Evolutionary conservation across 2,329 filamentous ascomycete genomes (phyloP).

Genomic region (Aspergillus fijiensis): DNA sequence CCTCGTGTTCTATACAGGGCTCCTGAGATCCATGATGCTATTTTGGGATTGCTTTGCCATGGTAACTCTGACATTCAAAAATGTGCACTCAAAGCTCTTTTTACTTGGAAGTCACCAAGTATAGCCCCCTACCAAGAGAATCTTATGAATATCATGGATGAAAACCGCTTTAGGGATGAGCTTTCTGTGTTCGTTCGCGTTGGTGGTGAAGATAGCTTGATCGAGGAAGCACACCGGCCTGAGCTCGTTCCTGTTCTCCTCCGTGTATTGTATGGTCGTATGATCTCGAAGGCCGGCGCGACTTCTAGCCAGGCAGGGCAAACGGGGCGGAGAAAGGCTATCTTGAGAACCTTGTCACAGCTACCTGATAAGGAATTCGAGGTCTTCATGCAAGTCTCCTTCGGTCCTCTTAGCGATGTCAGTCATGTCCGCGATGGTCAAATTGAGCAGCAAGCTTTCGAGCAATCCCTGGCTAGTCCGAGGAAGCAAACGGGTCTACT

Average conservation of each 20-base stretch:
- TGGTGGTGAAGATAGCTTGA: slow-evolving; percentile 61
- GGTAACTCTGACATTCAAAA: slow-evolving; percentile 90
- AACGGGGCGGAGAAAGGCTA: slow-evolving; percentile 70
- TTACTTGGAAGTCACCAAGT: slow-evolving; percentile 82
- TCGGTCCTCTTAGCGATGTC: slow-evolving; percentile 66
- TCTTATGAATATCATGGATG: slow-evolving; percentile 81
- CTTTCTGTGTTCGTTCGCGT: slow-evolving; percentile 83
- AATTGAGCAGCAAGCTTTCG: slow-evolving; percentile 55
- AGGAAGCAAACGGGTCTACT: slow-evolving; percentile 88
- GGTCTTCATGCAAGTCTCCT: slow-evolving; percentile 79
- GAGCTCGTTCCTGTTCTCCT: slow-evolving; percentile 83
- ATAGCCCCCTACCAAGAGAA: slow-evolving; percentile 81
- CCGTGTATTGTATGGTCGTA: slow-evolving; percentile 81
- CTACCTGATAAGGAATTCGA: slow-evolving; percentile 72
- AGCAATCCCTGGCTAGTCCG: slow-evolving; percentile 59
- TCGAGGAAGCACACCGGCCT: slow-evolving; percentile 69
- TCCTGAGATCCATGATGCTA: slow-evolving; percentile 70
- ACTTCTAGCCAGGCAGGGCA: slow-evolving; percentile 77
- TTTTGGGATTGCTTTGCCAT: slow-evolving; percentile 76
- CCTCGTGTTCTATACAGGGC: slow-evolving; percentile 79
- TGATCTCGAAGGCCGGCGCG: slow-evolving; percentile 76
- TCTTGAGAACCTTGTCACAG: slow-evolving; percentile 75
- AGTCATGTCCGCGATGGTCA: slow-evolving; percentile 55
- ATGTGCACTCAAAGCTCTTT: slow-evolving; percentile 75
- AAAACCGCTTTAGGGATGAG: slow-evolving; percentile 88